phyloP scores from a whole-genome alignment of 768 basidiomycete species.

The Myochromella boudieri region DNA sequence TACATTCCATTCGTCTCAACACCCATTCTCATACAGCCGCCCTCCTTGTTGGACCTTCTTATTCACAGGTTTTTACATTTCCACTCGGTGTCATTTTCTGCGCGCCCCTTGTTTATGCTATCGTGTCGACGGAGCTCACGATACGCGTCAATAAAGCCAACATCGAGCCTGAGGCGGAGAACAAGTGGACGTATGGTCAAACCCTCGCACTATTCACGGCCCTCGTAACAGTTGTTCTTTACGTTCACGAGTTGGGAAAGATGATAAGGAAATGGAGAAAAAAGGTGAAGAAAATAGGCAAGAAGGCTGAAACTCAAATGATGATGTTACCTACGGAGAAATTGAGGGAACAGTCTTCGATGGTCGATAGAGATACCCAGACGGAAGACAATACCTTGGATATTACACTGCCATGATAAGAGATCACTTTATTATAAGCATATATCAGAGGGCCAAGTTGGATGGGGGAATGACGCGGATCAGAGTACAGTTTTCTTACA shows the following conservation, averaged over 20 bases:
- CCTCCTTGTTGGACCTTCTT: neutral
- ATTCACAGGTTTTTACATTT: neutral
- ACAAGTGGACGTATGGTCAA: constrained; percentile 4
- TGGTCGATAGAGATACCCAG: neutral
- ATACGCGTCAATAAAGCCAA: neutral
- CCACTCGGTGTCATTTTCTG: neutral
- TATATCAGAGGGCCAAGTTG: no score
- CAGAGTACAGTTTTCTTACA: no score
- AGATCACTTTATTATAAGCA: no score
- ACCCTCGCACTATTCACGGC: constrained; percentile 1
- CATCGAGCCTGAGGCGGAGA: neutral
- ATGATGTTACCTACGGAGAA: no score
- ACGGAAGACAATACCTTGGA: neutral
- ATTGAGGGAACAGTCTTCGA: neutral
- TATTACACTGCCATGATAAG: neutral
- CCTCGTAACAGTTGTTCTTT: neutral
- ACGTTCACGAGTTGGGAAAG: neutral
- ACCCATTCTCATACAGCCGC: neutral
- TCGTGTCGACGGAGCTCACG: constrained; percentile 4
- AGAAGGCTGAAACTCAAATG: neutral
- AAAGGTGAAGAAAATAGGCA: neutral
- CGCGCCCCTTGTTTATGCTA: constrained; percentile 1
- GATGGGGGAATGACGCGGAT: no score
- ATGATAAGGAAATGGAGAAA: neutral
- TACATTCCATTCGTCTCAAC: neutral